A percentile compares a stretch with the other conserved stretches of the same genome.
These are phyloP conservation scores for Yamadazyma endophytica DNA, from an alignment of 805 yeast species.

Conservation along the genomic window DNA sequence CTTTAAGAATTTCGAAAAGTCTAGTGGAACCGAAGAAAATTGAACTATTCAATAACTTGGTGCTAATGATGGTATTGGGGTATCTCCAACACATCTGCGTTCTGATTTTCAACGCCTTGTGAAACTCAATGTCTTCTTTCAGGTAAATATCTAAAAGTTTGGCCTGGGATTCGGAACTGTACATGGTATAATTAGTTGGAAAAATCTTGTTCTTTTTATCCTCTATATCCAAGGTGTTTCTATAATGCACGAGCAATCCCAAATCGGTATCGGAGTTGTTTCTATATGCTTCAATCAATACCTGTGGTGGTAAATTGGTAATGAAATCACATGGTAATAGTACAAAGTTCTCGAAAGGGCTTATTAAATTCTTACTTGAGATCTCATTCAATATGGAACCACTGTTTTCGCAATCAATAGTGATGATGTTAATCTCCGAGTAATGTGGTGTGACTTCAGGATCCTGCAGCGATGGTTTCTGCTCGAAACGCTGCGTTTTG, in stretches of 20 bases:
- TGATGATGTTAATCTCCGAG: constrained; percentile 17
- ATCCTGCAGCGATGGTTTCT: constrained; percentile 11
- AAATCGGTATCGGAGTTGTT: constrained; percentile 62
- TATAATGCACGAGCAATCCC: constrained; percentile 74
- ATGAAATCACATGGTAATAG: constrained; percentile 91
- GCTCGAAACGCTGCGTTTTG: constrained; percentile 16
- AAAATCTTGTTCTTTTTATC: constrained; percentile 64
- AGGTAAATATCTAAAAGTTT: constrained; percentile 69
- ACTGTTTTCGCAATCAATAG: constrained; percentile 38
- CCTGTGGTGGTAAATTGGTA: constrained; percentile 89
- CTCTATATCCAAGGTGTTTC: constrained; percentile 67
- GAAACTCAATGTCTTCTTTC: constrained; percentile 61
- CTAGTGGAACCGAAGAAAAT: constrained; percentile 46
- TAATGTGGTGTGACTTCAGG: constrained; percentile 10
- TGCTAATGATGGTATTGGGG: constrained; percentile 74
- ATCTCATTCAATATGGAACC: constrained; percentile 58
- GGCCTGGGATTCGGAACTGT: constrained; percentile 41
- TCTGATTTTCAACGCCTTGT: constrained; percentile 71
- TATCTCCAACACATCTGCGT: constrained; percentile 88
- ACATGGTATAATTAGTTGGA: constrained; percentile 63
- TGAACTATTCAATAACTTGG: constrained; percentile 68
- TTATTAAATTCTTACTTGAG: constrained; percentile 25
- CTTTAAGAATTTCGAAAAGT: constrained; percentile 48
- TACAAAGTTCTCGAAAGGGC: constrained; percentile 45
- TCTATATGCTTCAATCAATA: constrained; percentile 77